A percentile compares a stretch with the other conserved stretches of the same genome.
Evolutionary conservation across 192 early-diverging fungal genomes (phyloP).

Genomic region (Coemansia sp.): DNA sequence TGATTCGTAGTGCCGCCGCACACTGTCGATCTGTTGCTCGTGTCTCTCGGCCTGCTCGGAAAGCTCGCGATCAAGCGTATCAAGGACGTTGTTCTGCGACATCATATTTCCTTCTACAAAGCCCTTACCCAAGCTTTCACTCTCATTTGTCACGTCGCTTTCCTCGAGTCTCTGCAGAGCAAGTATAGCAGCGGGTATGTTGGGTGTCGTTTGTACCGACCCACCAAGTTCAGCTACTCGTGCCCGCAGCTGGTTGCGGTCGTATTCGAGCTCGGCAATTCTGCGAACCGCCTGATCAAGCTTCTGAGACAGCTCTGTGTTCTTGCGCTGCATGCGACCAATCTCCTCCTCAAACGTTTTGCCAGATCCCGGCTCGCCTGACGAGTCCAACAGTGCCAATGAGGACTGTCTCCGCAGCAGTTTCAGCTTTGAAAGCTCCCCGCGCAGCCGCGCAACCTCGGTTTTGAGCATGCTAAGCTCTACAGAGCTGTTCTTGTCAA

Average conservation of each 20-base stretch:
- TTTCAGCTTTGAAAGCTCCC: constrained; percentile 50
- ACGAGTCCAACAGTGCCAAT: constrained; percentile 1
- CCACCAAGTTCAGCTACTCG: constrained; percentile 26
- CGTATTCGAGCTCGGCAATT: constrained; percentile 22
- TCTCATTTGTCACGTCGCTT: not conserved
- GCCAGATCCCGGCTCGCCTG: not conserved
- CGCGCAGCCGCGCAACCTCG: constrained; percentile 46
- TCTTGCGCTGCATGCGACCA: constrained; percentile 16
- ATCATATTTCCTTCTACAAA: constrained; percentile 25
- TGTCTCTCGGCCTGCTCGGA: constrained; percentile 49
- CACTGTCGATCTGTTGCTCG: constrained; percentile 47
- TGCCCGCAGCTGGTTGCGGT: constrained; percentile 29
- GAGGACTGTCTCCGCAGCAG: constrained; percentile 37
- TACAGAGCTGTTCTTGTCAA: constrained; percentile 52
- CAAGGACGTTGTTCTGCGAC: constrained; percentile 34
- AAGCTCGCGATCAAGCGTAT: constrained; percentile 46
- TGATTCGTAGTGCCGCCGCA: constrained; percentile 45
- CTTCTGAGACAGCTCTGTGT: constrained; percentile 20
- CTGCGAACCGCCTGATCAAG: constrained; percentile 28
- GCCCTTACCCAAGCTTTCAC: constrained; percentile 13
- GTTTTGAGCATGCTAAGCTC: constrained; percentile 52
- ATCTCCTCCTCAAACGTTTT: constrained; percentile 9
- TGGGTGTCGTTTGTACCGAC: constrained; percentile 21
- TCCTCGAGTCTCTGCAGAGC: constrained; percentile 4
- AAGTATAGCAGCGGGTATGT: constrained; percentile 9